Evolutionary conservation across 805 yeast species (phyloP).

Genomic region (Saturnispora bothae): DNA sequence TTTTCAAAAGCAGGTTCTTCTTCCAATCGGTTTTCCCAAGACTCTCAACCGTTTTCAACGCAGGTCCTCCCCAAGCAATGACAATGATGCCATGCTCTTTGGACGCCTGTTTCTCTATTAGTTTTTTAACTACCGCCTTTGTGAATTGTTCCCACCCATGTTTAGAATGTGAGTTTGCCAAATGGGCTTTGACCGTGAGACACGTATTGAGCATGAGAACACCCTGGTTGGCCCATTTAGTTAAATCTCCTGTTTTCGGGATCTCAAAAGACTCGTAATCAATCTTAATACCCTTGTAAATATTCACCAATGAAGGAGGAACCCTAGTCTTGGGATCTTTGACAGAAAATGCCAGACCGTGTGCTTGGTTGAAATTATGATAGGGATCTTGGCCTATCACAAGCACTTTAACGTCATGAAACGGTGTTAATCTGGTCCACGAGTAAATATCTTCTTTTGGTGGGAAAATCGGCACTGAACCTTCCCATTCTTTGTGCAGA

Average conservation of each 20-base stretch:
- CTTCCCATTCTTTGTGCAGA: slow-evolving; percentile 34
- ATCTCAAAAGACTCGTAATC: slow-evolving; percentile 61
- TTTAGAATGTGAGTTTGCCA: slow-evolving; percentile 85
- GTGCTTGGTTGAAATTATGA: slow-evolving; percentile 88
- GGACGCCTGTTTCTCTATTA: slow-evolving; percentile 37
- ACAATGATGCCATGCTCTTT: slow-evolving; percentile 49
- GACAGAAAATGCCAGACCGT: slow-evolving; percentile 91
- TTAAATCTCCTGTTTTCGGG: slow-evolving; percentile 58
- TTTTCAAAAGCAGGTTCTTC: slow-evolving; percentile 43
- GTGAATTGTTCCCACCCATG: slow-evolving; percentile 93
- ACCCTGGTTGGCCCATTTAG: slow-evolving; percentile 81
- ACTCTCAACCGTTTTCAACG: slow-evolving; percentile 28
- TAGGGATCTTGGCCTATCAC: slow-evolving; percentile 96
- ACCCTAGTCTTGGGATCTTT: slow-evolving; percentile 67
- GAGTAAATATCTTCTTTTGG: slow-evolving; percentile 70
- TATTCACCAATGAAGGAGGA: slow-evolving; percentile 82
- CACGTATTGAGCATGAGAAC: slow-evolving; percentile 81
- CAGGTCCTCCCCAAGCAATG: slow-evolving; percentile 49
- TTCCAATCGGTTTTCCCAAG: slow-evolving; percentile 21
- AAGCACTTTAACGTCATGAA: slow-evolving; percentile 61
- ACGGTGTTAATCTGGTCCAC: slow-evolving; percentile 82
- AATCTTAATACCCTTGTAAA: slow-evolving; percentile 62
- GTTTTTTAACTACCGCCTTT: slow-evolving; percentile 47
- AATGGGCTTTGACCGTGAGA: slow-evolving; percentile 84
- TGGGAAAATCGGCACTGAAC: slow-evolving; percentile 56